Evolutionary conservation across 1,139 yeast species (phyloP), one percentile per base, ranked within the genome.

Genomic region (Scheffersomyces cryptocercus): DNA sequence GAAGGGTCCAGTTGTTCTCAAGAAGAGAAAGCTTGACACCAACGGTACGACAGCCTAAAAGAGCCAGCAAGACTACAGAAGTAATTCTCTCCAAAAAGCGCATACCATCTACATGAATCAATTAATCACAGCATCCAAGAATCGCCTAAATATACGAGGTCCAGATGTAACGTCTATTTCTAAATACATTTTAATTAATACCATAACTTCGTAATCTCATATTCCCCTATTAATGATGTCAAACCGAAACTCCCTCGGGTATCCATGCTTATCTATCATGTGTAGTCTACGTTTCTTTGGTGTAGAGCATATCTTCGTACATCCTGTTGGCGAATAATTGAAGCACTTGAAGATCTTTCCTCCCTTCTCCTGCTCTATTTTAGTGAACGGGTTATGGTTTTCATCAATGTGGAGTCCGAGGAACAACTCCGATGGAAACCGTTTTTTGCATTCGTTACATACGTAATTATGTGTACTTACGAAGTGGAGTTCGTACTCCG

Each of bases 1-100:
- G 55, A 70, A 78, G 49, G 80, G 73, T 46, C 90, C 90, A 0
- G 73, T 69, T 10, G 81, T 82, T 8, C 56, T 67, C 12, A 64
- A 63, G 8, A 69, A 68, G 45, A 62, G 75, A 49, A 75, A 73
- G 47, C 31, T 37, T 13, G 50, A 41, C 10, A 16, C 34, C 20
- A 31, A 20, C 35, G 35, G 29, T 5, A 12, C n/a, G 28, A 28
- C 36, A 13, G 13, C 26, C 7, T 6, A 20, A 8, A 6, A 20
- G 8, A 20, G 26, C 14, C 14, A 13, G 3, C 14, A 13, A 13
- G 3, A 13, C 14, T 13, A 13, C 14, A 13, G 26, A 20, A 20
- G 8, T 8, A 20, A 20, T 6, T 20, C 26, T 6, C 8, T 6
- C 26, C 20, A 5, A 20, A 20, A 20, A 20, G 26, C 8, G 6